Evolutionary conservation across 2,329 filamentous ascomycete species (phyloP).

Genomic region (Tolypocladium tundrense): DNA sequence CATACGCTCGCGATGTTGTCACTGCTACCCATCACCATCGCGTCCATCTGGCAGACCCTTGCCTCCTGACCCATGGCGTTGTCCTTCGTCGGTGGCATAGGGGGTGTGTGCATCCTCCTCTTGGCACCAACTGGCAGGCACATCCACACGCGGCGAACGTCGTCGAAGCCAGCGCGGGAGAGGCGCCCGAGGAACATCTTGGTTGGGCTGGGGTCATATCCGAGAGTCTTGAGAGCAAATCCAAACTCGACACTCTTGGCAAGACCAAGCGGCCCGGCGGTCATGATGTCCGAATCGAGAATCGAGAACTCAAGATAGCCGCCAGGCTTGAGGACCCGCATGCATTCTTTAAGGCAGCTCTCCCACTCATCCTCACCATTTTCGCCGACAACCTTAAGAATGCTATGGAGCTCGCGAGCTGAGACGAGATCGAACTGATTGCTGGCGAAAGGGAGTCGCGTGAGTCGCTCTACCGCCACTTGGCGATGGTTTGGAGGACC

Average conservation of each 20-base stretch:
- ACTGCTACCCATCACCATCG: conserved; percentile 55
- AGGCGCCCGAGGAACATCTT: conserved; percentile 72
- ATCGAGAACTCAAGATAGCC: conserved; percentile 87
- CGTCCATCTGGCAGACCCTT: conserved; percentile 45
- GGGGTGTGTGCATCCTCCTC: conserved; percentile 18
- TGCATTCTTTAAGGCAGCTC: conserved; percentile 71
- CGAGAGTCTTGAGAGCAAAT: conserved; percentile 77
- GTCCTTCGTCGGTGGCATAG: conserved; percentile 21
- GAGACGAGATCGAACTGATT: conserved; percentile 87
- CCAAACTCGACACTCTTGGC: conserved; percentile 87
- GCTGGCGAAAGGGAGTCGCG: conserved; percentile 73
- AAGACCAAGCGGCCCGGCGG: conserved; percentile 67
- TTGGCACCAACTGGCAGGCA: conserved; percentile 69
- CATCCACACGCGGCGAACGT: conserved; percentile 77
- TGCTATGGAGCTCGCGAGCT: conserved; percentile 73
- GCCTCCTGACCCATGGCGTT: conserved; percentile 27
- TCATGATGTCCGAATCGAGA: conserved; percentile 83
- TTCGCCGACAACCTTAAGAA: conserved; percentile 64
- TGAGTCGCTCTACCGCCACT: conserved; percentile 66
- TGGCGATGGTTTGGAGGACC: conserved; percentile 83
- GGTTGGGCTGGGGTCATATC: conserved; percentile 79
- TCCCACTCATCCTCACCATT: conserved; percentile 79
- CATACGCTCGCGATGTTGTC: conserved; percentile 64
- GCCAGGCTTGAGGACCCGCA: conserved; percentile 84
- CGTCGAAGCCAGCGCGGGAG: conserved; percentile 63